Conservation (phyloP, 2,329 filamentous ascomycete genomes). For the Penicillium sp. region DNA sequence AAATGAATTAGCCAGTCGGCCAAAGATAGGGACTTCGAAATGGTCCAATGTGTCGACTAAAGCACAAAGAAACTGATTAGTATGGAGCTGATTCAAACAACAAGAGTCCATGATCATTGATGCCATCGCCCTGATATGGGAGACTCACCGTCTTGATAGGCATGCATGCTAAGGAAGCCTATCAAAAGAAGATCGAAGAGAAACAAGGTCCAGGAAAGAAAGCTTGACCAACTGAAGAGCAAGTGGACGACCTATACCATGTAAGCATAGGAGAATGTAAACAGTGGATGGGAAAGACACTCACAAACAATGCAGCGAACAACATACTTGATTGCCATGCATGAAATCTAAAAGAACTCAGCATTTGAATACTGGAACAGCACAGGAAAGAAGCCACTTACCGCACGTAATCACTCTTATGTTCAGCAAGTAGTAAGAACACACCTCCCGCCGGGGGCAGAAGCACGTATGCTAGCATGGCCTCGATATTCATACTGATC, state of each 20-base stretch:
- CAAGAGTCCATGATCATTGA: not conserved
- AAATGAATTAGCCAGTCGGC: constrained; percentile 80
- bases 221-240: constrained; percentile 79
- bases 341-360: constrained; percentile 68
- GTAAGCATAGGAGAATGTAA: constrained; percentile 4
- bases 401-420: constrained; percentile 97
- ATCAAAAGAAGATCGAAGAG: constrained; percentile 75
- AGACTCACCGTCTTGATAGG: constrained; percentile 76
- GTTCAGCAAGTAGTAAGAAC: constrained; percentile 79
- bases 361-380: not conserved
- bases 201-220: constrained; percentile 83
- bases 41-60: constrained; percentile 66
- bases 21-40: constrained; percentile 86
- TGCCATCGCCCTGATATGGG: not conserved
- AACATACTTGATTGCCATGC: constrained; percentile 91
- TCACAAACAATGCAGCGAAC: constrained; percentile 68
- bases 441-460: constrained; percentile 86
- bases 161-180: constrained; percentile 72
- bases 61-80: not conserved
- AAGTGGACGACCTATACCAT: constrained; percentile 73
- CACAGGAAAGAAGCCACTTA: constrained; percentile 41
- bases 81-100: not conserved
- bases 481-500: constrained; percentile 84
- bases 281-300: constrained; percentile 19
- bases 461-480: constrained; percentile 82